Conservation (phyloP, 805 yeast genomes). For the Candida nanaspora region DNA sequence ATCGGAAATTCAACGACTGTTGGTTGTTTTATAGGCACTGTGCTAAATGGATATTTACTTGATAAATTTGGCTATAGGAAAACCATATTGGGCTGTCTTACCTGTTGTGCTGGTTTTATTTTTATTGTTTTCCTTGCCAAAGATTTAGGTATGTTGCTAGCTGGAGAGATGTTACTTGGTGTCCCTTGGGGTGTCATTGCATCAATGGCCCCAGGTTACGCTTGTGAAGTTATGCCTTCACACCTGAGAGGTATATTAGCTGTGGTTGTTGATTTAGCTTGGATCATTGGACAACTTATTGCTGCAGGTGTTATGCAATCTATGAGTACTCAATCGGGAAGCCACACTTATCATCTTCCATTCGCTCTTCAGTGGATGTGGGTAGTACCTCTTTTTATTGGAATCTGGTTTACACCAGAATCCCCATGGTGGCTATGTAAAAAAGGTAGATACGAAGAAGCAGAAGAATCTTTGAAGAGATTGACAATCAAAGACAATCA, state of each 20-base stretch:
- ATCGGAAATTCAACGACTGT: constrained; percentile 26
- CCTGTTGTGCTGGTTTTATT: constrained; percentile 18
- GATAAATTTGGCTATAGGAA: constrained; percentile 23
- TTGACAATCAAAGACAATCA: constrained; percentile 11
- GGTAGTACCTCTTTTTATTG: constrained; percentile 4
- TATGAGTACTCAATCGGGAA: constrained; percentile 6
- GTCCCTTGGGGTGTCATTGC: constrained; percentile 38
- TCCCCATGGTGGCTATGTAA: constrained; percentile 22
- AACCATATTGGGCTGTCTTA: constrained; percentile 24
- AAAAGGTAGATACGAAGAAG: constrained; percentile 33
- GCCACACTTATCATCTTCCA: constrained; percentile 14
- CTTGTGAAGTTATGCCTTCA: constrained; percentile 36
- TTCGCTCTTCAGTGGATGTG: constrained; percentile 16
- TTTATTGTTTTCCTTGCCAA: constrained; percentile 34
- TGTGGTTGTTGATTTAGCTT: neutral
- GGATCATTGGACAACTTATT: constrained; percentile 9
- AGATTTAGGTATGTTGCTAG: constrained; percentile 28
- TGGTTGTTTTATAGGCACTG: constrained; percentile 29
- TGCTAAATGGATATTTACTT: constrained; percentile 19
- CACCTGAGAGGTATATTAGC: constrained; percentile 28
- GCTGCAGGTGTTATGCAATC: constrained; percentile 7
- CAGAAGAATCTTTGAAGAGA: constrained; percentile 28
- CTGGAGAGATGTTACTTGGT: constrained; percentile 35
- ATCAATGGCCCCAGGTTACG: constrained; percentile 32
- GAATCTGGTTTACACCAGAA: constrained; percentile 10